Base-by-base conservation (phyloP, 2,329 filamentous ascomycete species). In the Leptographium lundbergii region DNA sequence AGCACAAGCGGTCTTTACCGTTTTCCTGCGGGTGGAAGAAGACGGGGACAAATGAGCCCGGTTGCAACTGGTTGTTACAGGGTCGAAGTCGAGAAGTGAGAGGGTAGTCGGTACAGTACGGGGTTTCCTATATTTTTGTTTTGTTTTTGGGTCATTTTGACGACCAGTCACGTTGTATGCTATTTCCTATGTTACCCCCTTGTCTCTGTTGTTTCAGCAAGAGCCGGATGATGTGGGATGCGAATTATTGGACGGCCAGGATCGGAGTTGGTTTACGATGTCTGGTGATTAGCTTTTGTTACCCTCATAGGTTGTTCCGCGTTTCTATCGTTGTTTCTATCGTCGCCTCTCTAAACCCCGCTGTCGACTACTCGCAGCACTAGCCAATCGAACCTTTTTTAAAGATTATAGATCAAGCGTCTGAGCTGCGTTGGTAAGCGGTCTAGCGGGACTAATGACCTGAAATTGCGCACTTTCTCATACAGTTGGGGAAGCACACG, bases 251-350 rank as follows among this genome's bases (percentile, higher is more conserved):
- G 57, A 58, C 57, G 36, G n/a, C 51, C 39, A 54, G 57, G 51
- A 54, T 32, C 42, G 57, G 57, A 58, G 57, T 58, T 58, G 50
- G 57, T 19, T 39, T 58, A 56, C 27, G 42, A 48, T 48, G 54
- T 22, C 54, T 48, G 39, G 39, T 25, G 36, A 47, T 36, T 55
- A 17, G 50, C 42, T 36, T 11, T 39, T 27, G 24, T 55, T 55
- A 55, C 54, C 34, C 36, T 19, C 22, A 45, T 55, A 7, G 36
- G 34, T 45, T 47, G 25, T 24, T 24, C 17, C 22, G 25, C 17
- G 29, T 34, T 24, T 25, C 24, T 32, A 22, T 22, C 36, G 50
- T n/a, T 51, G 9, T 36, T 29, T 7, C 17, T 24, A 45, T 53
- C n/a, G n/a, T 48, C 22, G 13, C 9, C 25, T 51, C 29, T 51